Base-by-base conservation (phyloP, 495 filamentous ascomycete genomes). In the Hyaloscypha variabilis region DNA sequence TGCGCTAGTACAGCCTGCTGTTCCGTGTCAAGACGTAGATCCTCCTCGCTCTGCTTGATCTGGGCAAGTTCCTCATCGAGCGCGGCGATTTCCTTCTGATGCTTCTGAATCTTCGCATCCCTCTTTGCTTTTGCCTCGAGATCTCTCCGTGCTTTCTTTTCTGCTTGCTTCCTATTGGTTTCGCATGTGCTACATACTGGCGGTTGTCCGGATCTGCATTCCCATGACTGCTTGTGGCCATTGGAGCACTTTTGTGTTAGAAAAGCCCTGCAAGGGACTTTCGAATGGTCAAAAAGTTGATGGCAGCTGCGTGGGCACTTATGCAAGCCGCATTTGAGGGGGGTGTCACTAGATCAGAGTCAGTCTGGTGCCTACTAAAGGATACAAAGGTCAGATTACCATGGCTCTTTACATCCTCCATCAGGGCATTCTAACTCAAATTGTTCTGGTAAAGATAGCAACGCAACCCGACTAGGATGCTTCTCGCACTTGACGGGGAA, bases 361-460 rank as follows among this genome's bases (percentile, higher is more conserved):
- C 5, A 39, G 30, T 46, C 21, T 59, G n/a, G 17, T 11, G n/a
- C n/a, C n/a, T n/a, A n/a, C 24, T 1, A 14, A 29, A 39, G 53
- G 2, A 1, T 30, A n/a, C 25, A 2, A 5, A 29, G 23, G n/a
- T 56, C 8, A 21, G 76, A 81, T 62, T 80, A 90, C 88, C 90
- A 93, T 34, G 82, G 83, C 31, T 85, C 78, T 2, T 73, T 72
- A 68, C 90, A 93, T n/a, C 91, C 91, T 2, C 91, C 91, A 73
- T 93, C 90, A 0, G 91, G 91, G 60, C 83, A 87, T 23, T 83
- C 71, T 6, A 67, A 76, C 10, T 86, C 82, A 66, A 93, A 93
- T 26, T 90, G 84, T 3, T 81, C 74, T 0, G 76, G 70, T 3
- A 71, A 77, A 17, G 64, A 64, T 3, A 91, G 61, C 2, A 87